A percentile compares a stretch with the other conserved stretches of the same genome.
Evolutionary conservation across 352 stramenopile genomes (phyloP).

Genomic region (Pythium phragmitis): DNA sequence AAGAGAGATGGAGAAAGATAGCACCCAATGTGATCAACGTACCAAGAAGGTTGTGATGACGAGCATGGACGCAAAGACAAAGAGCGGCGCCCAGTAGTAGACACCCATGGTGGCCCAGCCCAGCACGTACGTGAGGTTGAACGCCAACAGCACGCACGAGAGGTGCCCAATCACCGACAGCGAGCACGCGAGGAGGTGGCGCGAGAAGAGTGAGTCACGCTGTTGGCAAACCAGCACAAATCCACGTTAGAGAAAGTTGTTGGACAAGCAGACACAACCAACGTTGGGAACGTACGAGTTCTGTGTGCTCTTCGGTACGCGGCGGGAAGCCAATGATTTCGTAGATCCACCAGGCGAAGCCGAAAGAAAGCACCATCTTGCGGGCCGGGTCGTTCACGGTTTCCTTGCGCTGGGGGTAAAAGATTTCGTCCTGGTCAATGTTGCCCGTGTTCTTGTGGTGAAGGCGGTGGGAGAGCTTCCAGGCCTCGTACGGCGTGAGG

Average conservation of each 20-base stretch:
- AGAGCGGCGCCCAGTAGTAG: slow-evolving; percentile 79
- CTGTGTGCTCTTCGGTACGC: slow-evolving; percentile 77
- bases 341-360: slow-evolving; percentile 72
- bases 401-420: slow-evolving; percentile 70
- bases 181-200: slow-evolving; percentile 47
- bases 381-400: slow-evolving; percentile 52
- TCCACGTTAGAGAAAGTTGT: not conserved
- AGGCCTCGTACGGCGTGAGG: slow-evolving; percentile 77
- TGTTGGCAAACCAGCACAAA: slow-evolving; percentile 21
- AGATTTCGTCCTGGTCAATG: slow-evolving; percentile 83
- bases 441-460: slow-evolving; percentile 89
- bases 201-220: slow-evolving; percentile 69
- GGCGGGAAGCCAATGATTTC: slow-evolving; percentile 71
- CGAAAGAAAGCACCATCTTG: slow-evolving; percentile 48
- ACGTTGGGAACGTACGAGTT: slow-evolving; percentile 45
- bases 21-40: slow-evolving; percentile 10
- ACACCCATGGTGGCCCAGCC: slow-evolving; percentile 47
- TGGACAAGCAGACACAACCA: not conserved
- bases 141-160: slow-evolving; percentile 41
- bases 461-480: slow-evolving; percentile 80
- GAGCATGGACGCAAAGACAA: slow-evolving; percentile 76
- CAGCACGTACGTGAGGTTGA: slow-evolving; percentile 37
- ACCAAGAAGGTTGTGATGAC: slow-evolving; percentile 84
- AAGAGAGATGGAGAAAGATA: too few relatives aligned
- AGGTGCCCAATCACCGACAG: slow-evolving; percentile 54